Evolutionary conservation across 2,329 filamentous ascomycete genomes (phyloP).

Genomic region (Talaromyces sp.): DNA sequence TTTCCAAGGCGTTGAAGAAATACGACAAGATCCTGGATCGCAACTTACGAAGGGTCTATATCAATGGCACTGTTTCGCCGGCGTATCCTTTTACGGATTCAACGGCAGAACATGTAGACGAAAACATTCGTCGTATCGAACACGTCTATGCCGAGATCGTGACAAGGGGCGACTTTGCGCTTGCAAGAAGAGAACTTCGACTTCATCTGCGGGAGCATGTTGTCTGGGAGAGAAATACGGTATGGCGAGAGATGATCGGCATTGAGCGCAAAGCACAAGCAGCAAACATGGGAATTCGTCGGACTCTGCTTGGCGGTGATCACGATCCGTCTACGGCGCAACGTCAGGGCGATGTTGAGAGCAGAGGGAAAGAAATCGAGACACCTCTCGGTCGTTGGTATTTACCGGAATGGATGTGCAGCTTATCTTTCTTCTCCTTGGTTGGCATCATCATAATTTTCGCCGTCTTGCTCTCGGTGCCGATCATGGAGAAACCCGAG

Average conservation of each 20-base stretch:
- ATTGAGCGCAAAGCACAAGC: conserved; percentile 94
- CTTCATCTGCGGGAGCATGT: conserved; percentile 93
- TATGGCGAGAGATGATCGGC: conserved; percentile 98
- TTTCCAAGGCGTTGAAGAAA: conserved; percentile 94
- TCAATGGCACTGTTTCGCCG: conserved; percentile 66
- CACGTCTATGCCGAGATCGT: conserved; percentile 73
- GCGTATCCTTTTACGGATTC: conserved; percentile 75
- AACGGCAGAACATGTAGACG: conserved; percentile 66
- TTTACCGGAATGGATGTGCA: conserved; percentile 78
- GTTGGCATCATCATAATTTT: conserved; percentile 69
- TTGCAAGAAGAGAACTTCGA: conserved; percentile 78
- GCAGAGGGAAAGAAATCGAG: conserved; percentile 62
- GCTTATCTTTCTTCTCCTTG: conserved; percentile 72
- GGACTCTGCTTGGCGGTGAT: conserved; percentile 72
- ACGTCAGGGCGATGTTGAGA: conserved; percentile 76
- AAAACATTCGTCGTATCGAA: conserved; percentile 70
- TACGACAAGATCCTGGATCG: conserved; percentile 94
- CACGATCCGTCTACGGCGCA: conserved; percentile 62
- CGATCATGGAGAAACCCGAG: conserved; percentile 79
- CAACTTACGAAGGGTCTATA: conserved; percentile 70
- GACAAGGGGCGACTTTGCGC: conserved; percentile 69
- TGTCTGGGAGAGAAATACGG: conserved; percentile 97
- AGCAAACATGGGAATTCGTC: conserved; percentile 74
- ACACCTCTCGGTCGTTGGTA: conserved; percentile 75
- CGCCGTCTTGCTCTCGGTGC: conserved; percentile 64